These are phyloP conservation scores for Starmerella khaoyaiensis DNA, from an alignment of 805 yeast species.

Conservation along the genomic window DNA sequence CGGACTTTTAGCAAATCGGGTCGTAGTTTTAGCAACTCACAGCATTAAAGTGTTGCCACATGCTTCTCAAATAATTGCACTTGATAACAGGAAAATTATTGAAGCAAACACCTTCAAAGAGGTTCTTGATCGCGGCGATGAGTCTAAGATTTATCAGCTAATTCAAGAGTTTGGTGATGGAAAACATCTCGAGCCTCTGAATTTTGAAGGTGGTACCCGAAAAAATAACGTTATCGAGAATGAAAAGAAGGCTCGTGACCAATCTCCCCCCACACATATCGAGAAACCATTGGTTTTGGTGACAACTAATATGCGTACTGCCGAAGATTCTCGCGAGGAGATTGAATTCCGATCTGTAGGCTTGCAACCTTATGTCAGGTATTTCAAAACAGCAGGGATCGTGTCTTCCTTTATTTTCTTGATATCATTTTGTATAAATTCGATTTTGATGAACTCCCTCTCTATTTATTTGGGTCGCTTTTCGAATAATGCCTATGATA, in stretches of 20 bases:
- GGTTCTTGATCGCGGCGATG: background rate
- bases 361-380: too few species aligned
- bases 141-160: background rate
- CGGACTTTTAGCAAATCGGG: conserved; percentile 60
- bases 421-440: conserved; percentile 20
- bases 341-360: conserved; percentile 21
- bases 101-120: background rate
- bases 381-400: too few species aligned
- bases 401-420: conserved; percentile 28
- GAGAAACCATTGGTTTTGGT: conserved; percentile 8
- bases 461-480: conserved; percentile 19
- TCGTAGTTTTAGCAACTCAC: conserved; percentile 76
- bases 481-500: conserved; percentile 15
- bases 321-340: conserved; percentile 26
- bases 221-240: conserved; percentile 52
- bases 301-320: conserved; percentile 6
- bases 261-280: too few species aligned
- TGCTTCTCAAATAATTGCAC: conserved; percentile 55
- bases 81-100: conserved; percentile 37
- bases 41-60: conserved; percentile 63
- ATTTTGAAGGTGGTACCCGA: conserved; percentile 52
- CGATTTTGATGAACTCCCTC: conserved; percentile 15
- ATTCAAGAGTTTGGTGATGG: conserved; percentile 19
- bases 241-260: conserved; percentile 7
- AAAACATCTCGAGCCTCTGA: conserved; percentile 54